phyloP scores from a whole-genome alignment of 352 stramenopile species.

The Pseudoperonospora humuli region DNA sequence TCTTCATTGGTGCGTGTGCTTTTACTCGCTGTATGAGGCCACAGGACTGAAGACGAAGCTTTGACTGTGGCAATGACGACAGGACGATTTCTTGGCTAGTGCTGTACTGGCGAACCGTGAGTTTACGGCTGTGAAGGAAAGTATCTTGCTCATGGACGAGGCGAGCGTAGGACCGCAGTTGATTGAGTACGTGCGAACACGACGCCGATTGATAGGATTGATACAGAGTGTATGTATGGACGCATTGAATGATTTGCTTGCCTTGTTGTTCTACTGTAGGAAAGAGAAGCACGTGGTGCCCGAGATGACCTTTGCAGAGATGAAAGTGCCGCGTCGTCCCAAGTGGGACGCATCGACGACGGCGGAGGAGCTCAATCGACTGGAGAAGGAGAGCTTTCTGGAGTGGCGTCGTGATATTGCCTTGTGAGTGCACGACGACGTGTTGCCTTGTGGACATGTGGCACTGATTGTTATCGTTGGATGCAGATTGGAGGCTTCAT shows the following conservation, averaged over 20 bases:
- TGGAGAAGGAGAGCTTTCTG: slow-evolving; percentile 97
- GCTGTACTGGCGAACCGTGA: slow-evolving; percentile 87
- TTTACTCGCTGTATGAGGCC: neutral
- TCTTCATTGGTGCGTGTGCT: slow-evolving; percentile 57
- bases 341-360: slow-evolving; percentile 93
- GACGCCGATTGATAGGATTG: neutral
- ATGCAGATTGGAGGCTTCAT: slow-evolving; percentile 62
- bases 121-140: slow-evolving; percentile 88
- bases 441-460: neutral
- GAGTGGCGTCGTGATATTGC: slow-evolving; percentile 96
- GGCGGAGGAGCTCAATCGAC: slow-evolving; percentile 89
- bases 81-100: slow-evolving; percentile 91
- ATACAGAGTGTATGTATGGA: neutral
- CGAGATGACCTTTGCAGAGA: slow-evolving; percentile 89
- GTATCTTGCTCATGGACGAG: slow-evolving; percentile 73
- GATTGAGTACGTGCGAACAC: slow-evolving; percentile 42
- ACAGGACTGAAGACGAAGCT: neutral
- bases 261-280: slow-evolving; percentile 15
- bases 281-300: slow-evolving; percentile 45
- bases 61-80: slow-evolving; percentile 3
- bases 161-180: slow-evolving; percentile 44
- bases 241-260: neutral
- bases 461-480: slow-evolving; percentile 8
- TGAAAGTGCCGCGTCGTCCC: slow-evolving; percentile 95
- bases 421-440: slow-evolving; percentile 30